Evolutionary conservation across 2,329 filamentous ascomycete species (phyloP), one percentile per base, ranked within the genome.

Genomic region (Myotisia sp.): DNA sequence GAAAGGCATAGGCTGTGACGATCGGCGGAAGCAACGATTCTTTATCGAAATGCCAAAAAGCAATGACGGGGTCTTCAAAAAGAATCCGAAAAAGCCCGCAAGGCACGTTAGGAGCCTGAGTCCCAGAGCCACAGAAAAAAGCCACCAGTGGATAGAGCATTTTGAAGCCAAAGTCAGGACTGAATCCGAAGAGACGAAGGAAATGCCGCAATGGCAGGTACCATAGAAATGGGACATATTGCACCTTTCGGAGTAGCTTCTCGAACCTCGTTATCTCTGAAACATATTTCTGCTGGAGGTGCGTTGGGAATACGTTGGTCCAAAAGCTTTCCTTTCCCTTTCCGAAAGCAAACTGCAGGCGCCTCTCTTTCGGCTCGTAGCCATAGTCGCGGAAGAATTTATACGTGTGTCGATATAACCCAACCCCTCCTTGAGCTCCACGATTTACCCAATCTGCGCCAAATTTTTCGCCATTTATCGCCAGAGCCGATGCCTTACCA

Each of bases 61-160:
- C 67, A 63, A 71, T 70, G 35, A 69, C 70, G 0, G 68, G 68
- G 37, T 71, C 67, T 37, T 71, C 59, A 33, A 72, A 74, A 0
- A 76, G 52, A 3, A 70, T 56, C 47, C 76, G 70, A 3, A 84
- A 60, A 21, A 84, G 74, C 16, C 77, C 75, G 26, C 68, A 70
- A 0, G 78, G 73, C 0, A 84, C 77, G 42, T 81, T 73, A 0
- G 77, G 71, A 0, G 78, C 79, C 45, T 80, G 75, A 44, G 84
- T 84, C 1, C 79, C 77, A 0, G 79, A 83, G 0, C 79, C 79
- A 0, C 84, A 60, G 48, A 85, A 83, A 1, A 84, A 59, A 0
- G 79, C 79, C 20, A 82, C 70, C 51, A 84, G 70, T 1, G 79
- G 79, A 37, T 79, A 64, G 0, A 78, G 73, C 54, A 84, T 75